Percentiles rank a stretch among this genome's conserved stretches.
Evolutionary conservation across 305 asterid species (phyloP).

Genomic region (Fraxinus angustifolia): DNA sequence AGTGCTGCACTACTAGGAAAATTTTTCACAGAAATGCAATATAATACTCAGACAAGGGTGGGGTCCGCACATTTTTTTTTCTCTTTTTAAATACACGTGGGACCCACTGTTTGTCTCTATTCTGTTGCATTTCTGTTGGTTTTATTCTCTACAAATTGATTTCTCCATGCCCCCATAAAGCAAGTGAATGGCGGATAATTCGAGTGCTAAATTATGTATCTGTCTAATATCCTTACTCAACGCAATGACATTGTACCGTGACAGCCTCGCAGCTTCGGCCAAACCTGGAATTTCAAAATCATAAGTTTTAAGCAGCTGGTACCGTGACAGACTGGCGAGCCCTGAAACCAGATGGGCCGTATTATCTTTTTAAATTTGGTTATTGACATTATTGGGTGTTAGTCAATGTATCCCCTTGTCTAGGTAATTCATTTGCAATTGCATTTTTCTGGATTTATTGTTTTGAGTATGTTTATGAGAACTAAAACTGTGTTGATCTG

Average conservation of each 20-base stretch:
- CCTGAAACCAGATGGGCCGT: not conserved
- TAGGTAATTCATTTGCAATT: not conserved
- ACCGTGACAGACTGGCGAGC: not conserved
- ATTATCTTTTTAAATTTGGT: not conserved
- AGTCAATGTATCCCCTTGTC: not conserved
- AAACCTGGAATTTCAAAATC: not conserved
- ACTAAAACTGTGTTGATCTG: not conserved
- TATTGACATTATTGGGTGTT: slow-evolving; percentile 18
- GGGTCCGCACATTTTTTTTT: too few relatives aligned
- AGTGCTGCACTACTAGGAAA: too few relatives aligned
- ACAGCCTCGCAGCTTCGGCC: not conserved
- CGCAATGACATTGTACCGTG: not conserved
- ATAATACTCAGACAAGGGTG: too few relatives aligned
- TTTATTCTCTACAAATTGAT: too few relatives aligned
- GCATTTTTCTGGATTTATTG: not conserved
- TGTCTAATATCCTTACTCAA: not conserved
- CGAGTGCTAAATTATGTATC: not conserved
- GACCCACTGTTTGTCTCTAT: too few relatives aligned
- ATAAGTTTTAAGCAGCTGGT: not conserved
- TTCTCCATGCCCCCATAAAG: not conserved
- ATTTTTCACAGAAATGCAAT: too few relatives aligned
- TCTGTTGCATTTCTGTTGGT: too few relatives aligned
- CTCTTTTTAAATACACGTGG: too few relatives aligned
- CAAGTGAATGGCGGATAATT: not conserved
- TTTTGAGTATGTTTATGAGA: not conserved